Base-by-base conservation (phyloP, 2,329 filamentous ascomycete species). In the Juglanconis juglandina region DNA sequence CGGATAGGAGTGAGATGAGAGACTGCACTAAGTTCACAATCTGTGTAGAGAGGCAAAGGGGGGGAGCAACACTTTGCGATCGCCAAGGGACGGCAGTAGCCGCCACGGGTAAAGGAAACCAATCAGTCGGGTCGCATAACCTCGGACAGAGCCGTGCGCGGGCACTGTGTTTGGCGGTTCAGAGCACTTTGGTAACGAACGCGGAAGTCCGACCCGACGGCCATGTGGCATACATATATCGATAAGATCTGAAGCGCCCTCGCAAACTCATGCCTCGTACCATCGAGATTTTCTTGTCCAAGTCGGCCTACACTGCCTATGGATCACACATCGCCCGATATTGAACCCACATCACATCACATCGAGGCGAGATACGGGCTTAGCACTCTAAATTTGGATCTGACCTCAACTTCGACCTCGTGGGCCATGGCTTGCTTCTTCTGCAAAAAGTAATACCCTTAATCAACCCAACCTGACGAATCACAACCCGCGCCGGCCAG, bases 41-140 rank as follows among this genome's bases (percentile, higher is more conserved):
- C 41, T 54, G 17, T 54, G 10, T 11, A 10, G 1, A 24, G 24
- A 2, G 24, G 24, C 24, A 24, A 24, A 24, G 2, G 10, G 14
- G 35, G 33, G 14, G 24, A 59, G 60, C 61, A 63, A 60, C 44
- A 63, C 42, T 57, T 63, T 63, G 61, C 61, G 61, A 63, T 63
- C 58, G 52, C 30, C 41, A 39, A 37, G 10, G 55, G 39, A n/a
- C 52, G 60, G 56, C 34, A 47, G 57, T 32, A 53, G 35, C 42
- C 42, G 57, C 42, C 46, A 56, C 53, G 32, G 51, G 39, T 35
- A 49, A 10, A 30, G 39, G 57, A 24, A 41, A 46, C 60, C 53
- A 60, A 54, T 54, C 49, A 53, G 39, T 48, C 39, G 39, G 42
- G 32, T 39, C 49, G 10, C n/a, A 9, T 7, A 53, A 32, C 49